Conservation (phyloP, 371 early-diverging fungal species). For the Batrachochytrium dendrobatidis region DNA sequence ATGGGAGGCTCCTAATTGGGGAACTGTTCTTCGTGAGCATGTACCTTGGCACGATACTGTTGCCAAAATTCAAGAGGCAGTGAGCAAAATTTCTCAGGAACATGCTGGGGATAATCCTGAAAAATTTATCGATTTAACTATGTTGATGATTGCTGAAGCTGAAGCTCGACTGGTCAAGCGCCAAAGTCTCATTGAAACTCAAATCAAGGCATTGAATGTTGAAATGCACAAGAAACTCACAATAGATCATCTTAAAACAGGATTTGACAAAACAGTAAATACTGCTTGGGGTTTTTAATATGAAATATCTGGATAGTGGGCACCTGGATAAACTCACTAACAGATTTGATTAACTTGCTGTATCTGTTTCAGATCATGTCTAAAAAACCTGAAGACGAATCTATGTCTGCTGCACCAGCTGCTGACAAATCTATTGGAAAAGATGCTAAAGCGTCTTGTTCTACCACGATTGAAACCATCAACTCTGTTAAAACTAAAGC, state of each 20-base stretch:
- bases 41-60: constrained; percentile 7
- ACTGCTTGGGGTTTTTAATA: neutral
- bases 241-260: constrained; percentile 69
- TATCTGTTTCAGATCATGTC: constrained; percentile 16
- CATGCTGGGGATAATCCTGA: constrained; percentile 3
- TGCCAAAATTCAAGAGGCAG: constrained; percentile 7
- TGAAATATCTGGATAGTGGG: no score
- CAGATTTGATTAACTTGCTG: neutral
- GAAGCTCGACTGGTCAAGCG: constrained; percentile 36
- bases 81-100: constrained; percentile 2
- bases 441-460: no score
- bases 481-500: neutral
- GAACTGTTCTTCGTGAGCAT: constrained; percentile 22
- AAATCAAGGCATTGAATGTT: constrained; percentile 59
- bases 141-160: constrained; percentile 14
- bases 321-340: no score
- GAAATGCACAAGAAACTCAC: constrained; percentile 68
- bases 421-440: neutral
- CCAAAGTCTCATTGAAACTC: constrained; percentile 50
- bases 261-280: constrained; percentile 65
- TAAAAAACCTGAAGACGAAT: constrained; percentile 12
- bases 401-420: constrained; percentile 21
- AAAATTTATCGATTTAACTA: constrained; percentile 17
- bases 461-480: no score
- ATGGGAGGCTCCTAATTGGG: constrained; percentile 24